Base-by-base conservation (phyloP, 495 filamentous ascomycete species). In the Podospora bellae-mahoneyi region DNA sequence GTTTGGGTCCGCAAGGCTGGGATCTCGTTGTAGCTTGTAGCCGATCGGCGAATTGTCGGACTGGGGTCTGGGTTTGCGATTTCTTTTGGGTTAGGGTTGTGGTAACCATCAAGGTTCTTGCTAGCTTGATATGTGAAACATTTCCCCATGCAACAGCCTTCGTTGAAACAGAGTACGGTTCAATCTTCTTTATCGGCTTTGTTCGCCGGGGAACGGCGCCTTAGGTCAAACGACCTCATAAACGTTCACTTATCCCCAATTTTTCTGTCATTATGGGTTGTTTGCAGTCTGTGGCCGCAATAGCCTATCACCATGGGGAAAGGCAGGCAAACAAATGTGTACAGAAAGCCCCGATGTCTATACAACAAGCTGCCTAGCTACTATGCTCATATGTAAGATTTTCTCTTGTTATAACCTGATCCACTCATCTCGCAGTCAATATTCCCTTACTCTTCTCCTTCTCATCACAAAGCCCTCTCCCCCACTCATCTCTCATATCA, bases 401-500 rank as follows among this genome's bases (percentile, higher is more conserved):
- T 32, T 32, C 30, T 7, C 30, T 32, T 32, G 3, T 13, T 48
- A 13, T 13, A 48, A 10, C 39, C 39, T 16, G 9, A 48, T 48
- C 39, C 39, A 10, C 15, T 16, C 39, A 48, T 48, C 9, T 48
- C 39, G 3, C 39, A 48, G 9, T 10, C 15, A 13, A 6, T 10
- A 10, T 48, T 10, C 9, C 39, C 15, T 48, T 10, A 48, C 7
- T 48, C 5, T 10, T 10, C 39, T 48, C 39, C 39, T 3, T 16
- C 39, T 48, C 39, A 48, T 16, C 39, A 10, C 39, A 48, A 13
- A 10, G 9, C 20, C 39, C 62, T 16, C 62, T 62, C 15, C 13
- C 56, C 77, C 76, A 80, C 67, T 73, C 60, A 1, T 39, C 16
- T 60, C 62, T 69, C 77, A 79, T 76, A 1, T 39, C 55, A 0